Percentiles rank a stretch among this genome's conserved stretches.
These are phyloP conservation scores for Fraxinus velutina DNA, from an alignment of 305 asterid species.

Conservation along the genomic window DNA sequence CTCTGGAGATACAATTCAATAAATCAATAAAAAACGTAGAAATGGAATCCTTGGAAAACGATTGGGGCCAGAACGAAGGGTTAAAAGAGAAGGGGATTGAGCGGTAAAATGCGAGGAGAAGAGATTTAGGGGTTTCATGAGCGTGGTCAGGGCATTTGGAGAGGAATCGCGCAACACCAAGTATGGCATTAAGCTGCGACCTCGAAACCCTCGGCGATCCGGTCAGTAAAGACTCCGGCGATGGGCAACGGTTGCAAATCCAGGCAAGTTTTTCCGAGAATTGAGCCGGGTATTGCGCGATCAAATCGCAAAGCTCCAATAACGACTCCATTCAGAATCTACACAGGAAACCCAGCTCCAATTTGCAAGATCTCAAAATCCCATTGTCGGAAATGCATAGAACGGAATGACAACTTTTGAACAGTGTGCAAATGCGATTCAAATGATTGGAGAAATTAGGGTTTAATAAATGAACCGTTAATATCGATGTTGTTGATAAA, in stretches of 20 bases:
- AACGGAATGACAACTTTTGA: conserved; percentile 8
- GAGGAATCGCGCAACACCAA: conserved; percentile 71
- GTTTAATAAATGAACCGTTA: conserved; percentile 27
- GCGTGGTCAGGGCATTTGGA: conserved; percentile 64
- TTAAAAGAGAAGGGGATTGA: conserved; percentile 70
- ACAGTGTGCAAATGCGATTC: conserved; percentile 12
- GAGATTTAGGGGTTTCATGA: conserved; percentile 62
- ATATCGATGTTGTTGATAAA: conserved; percentile 23
- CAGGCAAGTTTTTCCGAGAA: conserved; percentile 65
- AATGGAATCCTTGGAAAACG: conserved; percentile 57
- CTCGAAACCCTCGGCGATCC: conserved; percentile 84
- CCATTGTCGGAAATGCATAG: conserved; percentile 31
- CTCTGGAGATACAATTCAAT: conserved; percentile 52
- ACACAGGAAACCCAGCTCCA: conserved; percentile 25
- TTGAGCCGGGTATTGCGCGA: conserved; percentile 60
- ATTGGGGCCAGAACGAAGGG: conserved; percentile 83
- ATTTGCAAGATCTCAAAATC: conserved; percentile 22
- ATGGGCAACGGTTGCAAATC: conserved; percentile 93
- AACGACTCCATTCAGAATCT: conserved; percentile 61
- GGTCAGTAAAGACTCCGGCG: conserved; percentile 54
- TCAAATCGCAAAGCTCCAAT: conserved; percentile 84
- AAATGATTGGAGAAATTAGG: conserved; percentile 21
- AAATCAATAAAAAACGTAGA: conserved; percentile 62
- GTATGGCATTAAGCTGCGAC: conserved; percentile 85
- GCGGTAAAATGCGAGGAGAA: conserved; percentile 71